phyloP scores from a whole-genome alignment of 257 asterid genomes.

The Apocynum venetum region DNA sequence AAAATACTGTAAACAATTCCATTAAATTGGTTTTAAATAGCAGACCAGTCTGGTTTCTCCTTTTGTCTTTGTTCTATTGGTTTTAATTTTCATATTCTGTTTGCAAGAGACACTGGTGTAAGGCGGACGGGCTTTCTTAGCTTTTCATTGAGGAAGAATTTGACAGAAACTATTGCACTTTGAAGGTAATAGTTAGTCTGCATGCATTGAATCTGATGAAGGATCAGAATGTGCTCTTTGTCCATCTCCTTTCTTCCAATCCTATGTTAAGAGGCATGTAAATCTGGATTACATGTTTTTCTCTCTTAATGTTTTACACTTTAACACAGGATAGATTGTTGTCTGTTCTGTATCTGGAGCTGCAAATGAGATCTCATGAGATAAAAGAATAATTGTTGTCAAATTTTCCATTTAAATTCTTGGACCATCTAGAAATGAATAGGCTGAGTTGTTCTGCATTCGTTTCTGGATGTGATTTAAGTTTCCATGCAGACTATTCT shows the following conservation, averaged over 20 bases:
- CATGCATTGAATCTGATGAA: slow-evolving; percentile 29
- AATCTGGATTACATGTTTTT: slow-evolving; percentile 1
- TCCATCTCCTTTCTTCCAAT: slow-evolving; percentile 8
- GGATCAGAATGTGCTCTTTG: slow-evolving; percentile 32
- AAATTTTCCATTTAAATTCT: background rate
- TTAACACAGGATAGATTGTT: background rate
- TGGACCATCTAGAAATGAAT: background rate
- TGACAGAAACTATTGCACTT: slow-evolving; percentile 38
- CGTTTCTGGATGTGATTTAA: background rate
- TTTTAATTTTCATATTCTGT: slow-evolving; percentile 55
- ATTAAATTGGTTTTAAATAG: slow-evolving; percentile 32
- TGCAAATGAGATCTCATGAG: background rate
- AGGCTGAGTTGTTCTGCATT: background rate
- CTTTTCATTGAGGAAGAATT: slow-evolving; percentile 56
- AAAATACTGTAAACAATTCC: slow-evolving; percentile 41
- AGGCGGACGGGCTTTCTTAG: slow-evolving; percentile 49
- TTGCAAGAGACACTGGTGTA: slow-evolving; percentile 79
- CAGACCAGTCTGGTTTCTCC: slow-evolving; percentile 27
- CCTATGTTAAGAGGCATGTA: background rate
- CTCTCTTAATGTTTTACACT: background rate
- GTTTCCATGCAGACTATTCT: background rate
- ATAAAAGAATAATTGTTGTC: background rate
- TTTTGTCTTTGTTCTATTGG: slow-evolving; percentile 16
- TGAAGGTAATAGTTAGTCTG: slow-evolving; percentile 52
- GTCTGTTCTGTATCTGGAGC: background rate